These are phyloP conservation scores for Talaromyces sp. DNA, from an alignment of 2,329 filamentous ascomycete species.

Conservation along the genomic window DNA sequence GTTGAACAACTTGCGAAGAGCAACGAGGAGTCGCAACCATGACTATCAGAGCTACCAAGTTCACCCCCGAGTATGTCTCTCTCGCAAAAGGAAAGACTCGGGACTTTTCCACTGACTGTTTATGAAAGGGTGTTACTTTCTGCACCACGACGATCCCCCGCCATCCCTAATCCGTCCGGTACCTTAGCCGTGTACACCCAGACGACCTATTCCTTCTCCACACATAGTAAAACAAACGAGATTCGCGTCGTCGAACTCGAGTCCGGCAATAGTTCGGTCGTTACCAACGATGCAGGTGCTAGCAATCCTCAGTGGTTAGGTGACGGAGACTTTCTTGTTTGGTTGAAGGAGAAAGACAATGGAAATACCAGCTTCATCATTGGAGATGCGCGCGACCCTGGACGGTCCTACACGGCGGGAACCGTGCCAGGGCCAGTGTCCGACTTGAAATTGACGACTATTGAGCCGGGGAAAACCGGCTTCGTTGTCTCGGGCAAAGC, in stretches of 20 bases:
- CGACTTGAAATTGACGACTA: constrained; percentile 39
- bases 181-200: constrained; percentile 44
- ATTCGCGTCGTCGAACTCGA: constrained; percentile 41
- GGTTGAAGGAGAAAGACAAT: constrained; percentile 41
- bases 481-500: constrained; percentile 45
- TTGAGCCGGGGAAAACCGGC: constrained; percentile 39
- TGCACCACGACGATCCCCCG: constrained; percentile 42
- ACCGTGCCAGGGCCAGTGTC: constrained; percentile 42
- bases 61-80: constrained; percentile 35
- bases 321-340: constrained; percentile 38
- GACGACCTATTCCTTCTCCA: constrained; percentile 46
- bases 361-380: constrained; percentile 44
- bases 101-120: background rate
- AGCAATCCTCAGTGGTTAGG: constrained; percentile 44
- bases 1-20: background rate
- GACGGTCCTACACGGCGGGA: constrained; percentile 40
- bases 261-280: constrained; percentile 33
- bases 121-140: constrained; percentile 39
- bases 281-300: constrained; percentile 41
- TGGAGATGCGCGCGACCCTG: constrained; percentile 34
- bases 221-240: constrained; percentile 42
- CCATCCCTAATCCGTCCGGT: constrained; percentile 41
- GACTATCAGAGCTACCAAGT: constrained; percentile 37
- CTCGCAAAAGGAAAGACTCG: background rate
- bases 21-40: constrained; percentile 16